phyloP scores from a whole-genome alignment of 164 flowering plant species.

The Brasenia schreberi region DNA sequence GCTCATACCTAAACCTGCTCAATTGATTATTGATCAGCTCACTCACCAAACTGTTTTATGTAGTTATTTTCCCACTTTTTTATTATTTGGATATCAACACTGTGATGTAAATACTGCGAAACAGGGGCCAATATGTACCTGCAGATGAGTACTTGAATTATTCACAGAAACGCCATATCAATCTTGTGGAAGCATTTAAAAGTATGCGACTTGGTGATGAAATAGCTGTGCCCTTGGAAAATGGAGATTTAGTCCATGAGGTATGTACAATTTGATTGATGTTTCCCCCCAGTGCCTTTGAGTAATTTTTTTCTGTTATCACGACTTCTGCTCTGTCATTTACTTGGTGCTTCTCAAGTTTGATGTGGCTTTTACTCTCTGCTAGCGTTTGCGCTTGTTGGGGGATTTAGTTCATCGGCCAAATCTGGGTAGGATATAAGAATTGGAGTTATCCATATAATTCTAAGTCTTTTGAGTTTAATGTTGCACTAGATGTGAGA shows the following conservation, averaged over 20 bases:
- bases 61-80: background rate
- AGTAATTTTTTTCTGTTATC: too few species aligned
- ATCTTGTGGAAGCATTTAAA: slow-evolving; percentile 47
- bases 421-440: too few species aligned
- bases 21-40: background rate
- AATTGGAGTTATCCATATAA: too few species aligned
- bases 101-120: background rate
- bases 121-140: slow-evolving; percentile 37
- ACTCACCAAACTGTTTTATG: background rate
- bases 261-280: slow-evolving; percentile 9
- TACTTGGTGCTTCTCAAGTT: too few species aligned
- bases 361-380: too few species aligned
- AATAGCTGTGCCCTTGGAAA: slow-evolving; percentile 23
- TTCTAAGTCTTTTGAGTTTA: too few species aligned
- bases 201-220: slow-evolving; percentile 39
- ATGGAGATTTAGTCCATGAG: slow-evolving; percentile 39
- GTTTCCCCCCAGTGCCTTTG: too few species aligned
- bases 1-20: too few species aligned
- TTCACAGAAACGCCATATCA: slow-evolving; percentile 27
- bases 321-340: too few species aligned
- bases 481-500: too few species aligned
- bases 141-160: slow-evolving; percentile 31
- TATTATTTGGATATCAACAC: background rate
- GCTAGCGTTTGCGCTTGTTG: too few species aligned
- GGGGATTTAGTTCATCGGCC: too few species aligned